Evolutionary conservation across 768 basidiomycete genomes (phyloP).

Genomic region (Phaeotremella skinneri): DNA sequence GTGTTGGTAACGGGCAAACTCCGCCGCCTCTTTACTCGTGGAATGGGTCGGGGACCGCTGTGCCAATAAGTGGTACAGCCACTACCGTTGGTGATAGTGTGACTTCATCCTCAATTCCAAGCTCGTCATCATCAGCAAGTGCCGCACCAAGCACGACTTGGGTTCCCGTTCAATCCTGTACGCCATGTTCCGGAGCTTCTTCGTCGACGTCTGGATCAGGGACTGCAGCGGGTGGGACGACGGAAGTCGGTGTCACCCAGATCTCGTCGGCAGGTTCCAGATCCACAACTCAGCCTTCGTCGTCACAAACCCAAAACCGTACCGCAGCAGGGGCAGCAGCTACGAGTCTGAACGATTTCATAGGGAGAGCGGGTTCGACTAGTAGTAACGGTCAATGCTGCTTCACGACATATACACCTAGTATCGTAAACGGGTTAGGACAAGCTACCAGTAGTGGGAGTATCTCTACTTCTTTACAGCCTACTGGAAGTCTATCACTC

Average conservation of each 20-base stretch:
- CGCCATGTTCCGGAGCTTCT: constrained; percentile 21
- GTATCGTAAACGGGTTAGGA: constrained; percentile 20
- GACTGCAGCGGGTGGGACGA: constrained; percentile 14
- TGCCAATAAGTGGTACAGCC: background rate
- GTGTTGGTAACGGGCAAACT: constrained; percentile 31
- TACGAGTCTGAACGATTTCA: background rate
- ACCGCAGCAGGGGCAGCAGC: background rate
- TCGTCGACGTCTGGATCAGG: background rate
- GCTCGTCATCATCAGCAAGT: background rate
- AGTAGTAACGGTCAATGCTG: constrained; percentile 42
- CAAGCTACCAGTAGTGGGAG: background rate
- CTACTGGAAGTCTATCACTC: too few relatives aligned
- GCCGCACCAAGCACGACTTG: constrained; percentile 12
- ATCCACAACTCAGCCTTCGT: background rate
- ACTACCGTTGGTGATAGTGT: background rate
- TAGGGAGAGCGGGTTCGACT: constrained; percentile 11
- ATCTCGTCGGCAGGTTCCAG: constrained; percentile 3
- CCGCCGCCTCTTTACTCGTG: constrained; percentile 19
- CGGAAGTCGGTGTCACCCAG: constrained; percentile 32
- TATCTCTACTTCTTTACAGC: too few relatives aligned
- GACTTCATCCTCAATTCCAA: constrained; percentile 1
- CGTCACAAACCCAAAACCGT: background rate
- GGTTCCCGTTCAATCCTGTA: constrained; percentile 25
- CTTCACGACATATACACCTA: constrained; percentile 43
- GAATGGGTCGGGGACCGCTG: constrained; percentile 12